Conservation (phyloP, 768 basidiomycete species). For the Leccinum disarticulatum region DNA sequence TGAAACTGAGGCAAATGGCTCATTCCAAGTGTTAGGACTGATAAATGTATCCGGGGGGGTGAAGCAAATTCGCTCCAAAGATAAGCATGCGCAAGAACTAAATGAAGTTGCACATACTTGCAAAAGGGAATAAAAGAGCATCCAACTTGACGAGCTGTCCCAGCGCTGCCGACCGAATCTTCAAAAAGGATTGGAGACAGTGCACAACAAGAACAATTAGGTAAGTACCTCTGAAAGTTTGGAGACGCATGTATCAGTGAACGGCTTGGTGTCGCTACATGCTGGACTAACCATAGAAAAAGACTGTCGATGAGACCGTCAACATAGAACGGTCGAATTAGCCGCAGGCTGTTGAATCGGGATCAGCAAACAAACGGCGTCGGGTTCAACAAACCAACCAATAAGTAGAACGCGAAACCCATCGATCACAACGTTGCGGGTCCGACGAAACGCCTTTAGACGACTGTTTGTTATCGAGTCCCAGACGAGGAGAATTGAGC, state of each 20-base stretch:
- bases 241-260: slow-evolving; percentile 67
- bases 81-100: slow-evolving; percentile 1
- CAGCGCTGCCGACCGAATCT: slow-evolving; percentile 60
- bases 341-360: slow-evolving; percentile 49
- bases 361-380: slow-evolving; percentile 2
- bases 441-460: slow-evolving; percentile 84
- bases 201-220: neutral
- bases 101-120: slow-evolving; percentile 46
- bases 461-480: slow-evolving; percentile 77
- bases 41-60: slow-evolving; percentile 61
- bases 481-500: slow-evolving; percentile 73
- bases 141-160: slow-evolving; percentile 57
- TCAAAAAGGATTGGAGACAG: neutral
- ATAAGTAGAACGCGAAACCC: slow-evolving; percentile 79
- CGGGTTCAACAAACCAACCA: slow-evolving; percentile 44
- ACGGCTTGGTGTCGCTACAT: slow-evolving; percentile 64
- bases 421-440: slow-evolving; percentile 63
- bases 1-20: too few relatives aligned
- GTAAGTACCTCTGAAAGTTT: slow-evolving; percentile 63
- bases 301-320: slow-evolving; percentile 85
- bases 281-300: slow-evolving; percentile 75
- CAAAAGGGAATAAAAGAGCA: slow-evolving; percentile 50
- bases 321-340: slow-evolving; percentile 73
- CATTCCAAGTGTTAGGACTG: too few relatives aligned
- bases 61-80: slow-evolving; percentile 61